Evolutionary conservation across 108 stramenopile species (phyloP).

Genomic region (Nannochloropsis gaditana): DNA sequence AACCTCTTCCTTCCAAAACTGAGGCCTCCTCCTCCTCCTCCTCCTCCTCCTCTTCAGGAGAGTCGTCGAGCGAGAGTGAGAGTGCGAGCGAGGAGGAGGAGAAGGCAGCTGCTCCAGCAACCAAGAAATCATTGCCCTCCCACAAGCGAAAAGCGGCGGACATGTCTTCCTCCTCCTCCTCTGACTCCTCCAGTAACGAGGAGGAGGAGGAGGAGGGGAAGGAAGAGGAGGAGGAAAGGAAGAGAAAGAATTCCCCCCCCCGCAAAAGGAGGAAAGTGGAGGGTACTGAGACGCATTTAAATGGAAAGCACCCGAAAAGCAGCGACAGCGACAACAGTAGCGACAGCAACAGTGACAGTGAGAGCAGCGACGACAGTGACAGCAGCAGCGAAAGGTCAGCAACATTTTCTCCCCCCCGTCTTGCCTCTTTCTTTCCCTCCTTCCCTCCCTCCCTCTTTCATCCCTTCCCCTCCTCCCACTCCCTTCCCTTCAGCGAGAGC

Average conservation of each 20-base stretch:
- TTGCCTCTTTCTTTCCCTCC: neutral
- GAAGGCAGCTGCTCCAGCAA: neutral
- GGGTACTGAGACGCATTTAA: neutral
- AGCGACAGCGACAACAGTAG: neutral
- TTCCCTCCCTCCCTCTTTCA: conserved; percentile 3
- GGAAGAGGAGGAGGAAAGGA: conserved; percentile 31
- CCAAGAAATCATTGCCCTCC: neutral
- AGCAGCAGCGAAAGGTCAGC: conserved; percentile 41
- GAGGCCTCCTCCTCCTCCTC: neutral
- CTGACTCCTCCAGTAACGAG: neutral
- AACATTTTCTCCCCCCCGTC: neutral
- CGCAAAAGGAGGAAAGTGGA: conserved; percentile 26
- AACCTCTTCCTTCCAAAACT: neutral
- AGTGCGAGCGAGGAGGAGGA: conserved; percentile 20
- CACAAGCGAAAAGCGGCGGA: conserved; percentile 25
- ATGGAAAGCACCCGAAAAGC: conserved; percentile 32
- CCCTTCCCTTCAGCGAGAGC: conserved; percentile 28
- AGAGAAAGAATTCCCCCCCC: conserved; percentile 20
- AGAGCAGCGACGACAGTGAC: neutral
- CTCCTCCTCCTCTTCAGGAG: neutral
- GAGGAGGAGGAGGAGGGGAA: conserved; percentile 29
- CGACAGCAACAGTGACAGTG: conserved; percentile 30
- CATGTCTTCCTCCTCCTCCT: conserved; percentile 1
- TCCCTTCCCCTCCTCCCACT: conserved; percentile 24
- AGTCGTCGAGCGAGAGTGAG: conserved; percentile 22